A percentile compares a stretch with the other conserved stretches of the same genome.
phyloP scores from a whole-genome alignment of 2,329 filamentous ascomycete species.

The Ascochyta pisi region DNA sequence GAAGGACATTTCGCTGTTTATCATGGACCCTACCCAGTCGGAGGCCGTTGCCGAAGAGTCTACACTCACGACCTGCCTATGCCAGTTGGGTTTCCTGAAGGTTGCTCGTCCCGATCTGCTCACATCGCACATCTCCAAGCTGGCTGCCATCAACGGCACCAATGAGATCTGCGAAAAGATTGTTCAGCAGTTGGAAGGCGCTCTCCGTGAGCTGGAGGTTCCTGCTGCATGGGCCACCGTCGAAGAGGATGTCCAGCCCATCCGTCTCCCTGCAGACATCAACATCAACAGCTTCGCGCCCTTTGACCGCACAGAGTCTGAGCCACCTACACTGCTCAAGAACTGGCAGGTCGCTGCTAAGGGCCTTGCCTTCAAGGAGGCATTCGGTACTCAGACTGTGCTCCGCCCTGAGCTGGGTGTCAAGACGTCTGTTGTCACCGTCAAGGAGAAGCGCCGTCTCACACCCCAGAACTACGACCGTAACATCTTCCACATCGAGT shows the following conservation, averaged over 20 bases:
- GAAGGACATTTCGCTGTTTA: constrained; percentile 73
- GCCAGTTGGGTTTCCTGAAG: constrained; percentile 84
- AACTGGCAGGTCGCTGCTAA: constrained; percentile 87
- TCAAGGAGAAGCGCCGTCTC: constrained; percentile 94
- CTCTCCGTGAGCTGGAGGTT: constrained; percentile 75
- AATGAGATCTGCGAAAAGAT: constrained; percentile 68
- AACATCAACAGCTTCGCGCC: constrained; percentile 81
- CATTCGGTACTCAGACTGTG: constrained; percentile 74
- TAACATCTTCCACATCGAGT: constrained; percentile 99
- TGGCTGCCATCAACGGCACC: constrained; percentile 67
- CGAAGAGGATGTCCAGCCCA: constrained; percentile 63
- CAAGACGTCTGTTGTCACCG: constrained; percentile 85
- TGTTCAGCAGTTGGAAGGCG: constrained; percentile 66
- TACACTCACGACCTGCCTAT: constrained; percentile 68
- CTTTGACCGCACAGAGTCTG: constrained; percentile 77
- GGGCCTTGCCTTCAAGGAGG: constrained; percentile 92
- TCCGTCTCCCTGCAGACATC: constrained; percentile 68
- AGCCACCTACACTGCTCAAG: constrained; percentile 70
- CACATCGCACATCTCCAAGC: constrained; percentile 68
- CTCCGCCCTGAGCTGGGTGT: constrained; percentile 86
- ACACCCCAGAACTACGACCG: constrained; percentile 90
- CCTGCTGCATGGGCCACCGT: constrained; percentile 81
- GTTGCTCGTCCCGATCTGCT: constrained; percentile 73
- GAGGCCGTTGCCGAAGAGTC: constrained; percentile 72
- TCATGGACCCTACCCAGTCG: constrained; percentile 75